These are phyloP conservation scores for Sordaria brevicollis DNA, from an alignment of 495 filamentous ascomycete genomes.

Conservation along the genomic window DNA sequence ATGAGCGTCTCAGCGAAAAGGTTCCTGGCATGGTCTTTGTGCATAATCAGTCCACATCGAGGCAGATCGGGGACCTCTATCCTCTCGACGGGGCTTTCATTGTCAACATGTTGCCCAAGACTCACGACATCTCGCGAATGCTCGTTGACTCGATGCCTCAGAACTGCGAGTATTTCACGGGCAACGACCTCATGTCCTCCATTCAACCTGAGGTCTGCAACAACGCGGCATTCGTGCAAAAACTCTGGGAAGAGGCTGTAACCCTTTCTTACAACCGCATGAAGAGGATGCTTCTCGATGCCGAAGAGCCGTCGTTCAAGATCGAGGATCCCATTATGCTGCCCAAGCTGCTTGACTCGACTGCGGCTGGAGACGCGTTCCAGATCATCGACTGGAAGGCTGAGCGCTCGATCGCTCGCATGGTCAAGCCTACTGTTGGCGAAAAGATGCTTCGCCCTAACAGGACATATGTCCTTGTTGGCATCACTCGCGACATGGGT, in stretches of 20 bases:
- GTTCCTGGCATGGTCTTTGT: constrained; percentile 4
- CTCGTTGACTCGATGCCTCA: constrained; percentile 13
- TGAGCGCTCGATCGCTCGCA: constrained; percentile 12
- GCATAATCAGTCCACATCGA: constrained; percentile 12
- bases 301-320: neutral
- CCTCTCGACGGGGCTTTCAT: constrained; percentile 11
- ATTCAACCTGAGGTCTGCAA: neutral
- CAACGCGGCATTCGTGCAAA: neutral
- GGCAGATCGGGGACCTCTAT: constrained; percentile 20
- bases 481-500: constrained; percentile 48
- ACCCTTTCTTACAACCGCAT: constrained; percentile 7
- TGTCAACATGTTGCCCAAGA: constrained; percentile 20
- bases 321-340: constrained; percentile 6
- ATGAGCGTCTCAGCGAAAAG: neutral
- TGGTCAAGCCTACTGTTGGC: constrained; percentile 7
- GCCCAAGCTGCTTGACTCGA: constrained; percentile 10
- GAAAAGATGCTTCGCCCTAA: constrained; percentile 20
- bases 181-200: neutral
- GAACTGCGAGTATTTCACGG: constrained; percentile 14
- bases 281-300: neutral
- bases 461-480: constrained; percentile 48
- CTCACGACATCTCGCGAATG: constrained; percentile 12
- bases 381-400: constrained; percentile 30
- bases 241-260: constrained; percentile 15
- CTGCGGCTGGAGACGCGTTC: constrained; percentile 6